Base-by-base conservation (phyloP, 768 basidiomycete genomes). In the Vararia minispora region DNA sequence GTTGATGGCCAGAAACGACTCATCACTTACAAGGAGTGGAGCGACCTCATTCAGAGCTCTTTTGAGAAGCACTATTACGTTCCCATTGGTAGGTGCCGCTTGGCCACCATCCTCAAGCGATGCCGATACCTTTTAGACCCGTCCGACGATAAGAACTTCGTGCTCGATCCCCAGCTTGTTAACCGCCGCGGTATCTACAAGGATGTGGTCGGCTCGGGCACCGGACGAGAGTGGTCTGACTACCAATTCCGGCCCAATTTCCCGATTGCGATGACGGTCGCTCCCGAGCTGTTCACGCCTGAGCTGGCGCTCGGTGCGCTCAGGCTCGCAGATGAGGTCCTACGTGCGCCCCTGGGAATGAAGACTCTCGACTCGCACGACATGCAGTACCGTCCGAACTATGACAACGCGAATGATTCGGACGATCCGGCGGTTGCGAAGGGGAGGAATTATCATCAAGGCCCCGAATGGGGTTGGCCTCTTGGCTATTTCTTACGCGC, bases 121-220 rank as follows among this genome's bases (percentile, higher is more conserved):
- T 34, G 25, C 18, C 16, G 4, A n/a, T 3, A 28, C 22, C 35
- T 48, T 29, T 22, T 53, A 84, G 90, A 92, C 54, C 69, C 79
- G 1, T 52, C 62, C 9, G 72, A 84, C 18, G 94, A 99, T 53
- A 45, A 50, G 3, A 62, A 76, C 12, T 89, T 89, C 62, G 68
- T 69, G 39, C 58, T 95, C 49, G 66, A 87, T 51, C 49, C 84
- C 3, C 67, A 49, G 17, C 58, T 97, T 25, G 68, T 95, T 43
- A 84, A 89, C 55, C 79, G 89, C 11, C 72, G 95, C 41, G 95
- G 94, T 4, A 94, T 97, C 54, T 99, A 98, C 70, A 99, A 99
- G 68, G 95, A 99, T 55, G 89, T 98, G 6, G 83, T 83, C 48
- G 89, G 92, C 28, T 91, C 95, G 9, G 87, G 87, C 1, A 53